A percentile compares a stretch with the other conserved stretches of the same genome.
These are phyloP conservation scores for Fusarium poae DNA, from an alignment of 2,329 filamentous ascomycete species.

Conservation along the genomic window DNA sequence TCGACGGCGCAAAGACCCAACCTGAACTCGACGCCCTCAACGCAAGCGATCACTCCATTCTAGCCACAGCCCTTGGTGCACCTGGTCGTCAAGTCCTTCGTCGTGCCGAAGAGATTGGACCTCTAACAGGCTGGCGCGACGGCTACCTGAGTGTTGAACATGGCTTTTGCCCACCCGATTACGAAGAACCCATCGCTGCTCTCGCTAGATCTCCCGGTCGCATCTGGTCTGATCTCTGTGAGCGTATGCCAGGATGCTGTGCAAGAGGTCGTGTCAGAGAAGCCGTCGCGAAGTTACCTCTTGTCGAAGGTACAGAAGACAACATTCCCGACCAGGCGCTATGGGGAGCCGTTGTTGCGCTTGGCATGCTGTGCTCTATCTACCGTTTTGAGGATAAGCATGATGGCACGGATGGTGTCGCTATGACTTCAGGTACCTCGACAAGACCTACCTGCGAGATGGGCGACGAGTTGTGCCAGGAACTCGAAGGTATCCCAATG, in stretches of 20 bases:
- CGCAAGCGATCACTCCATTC: constrained; percentile 61
- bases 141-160: constrained; percentile 56
- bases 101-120: constrained; percentile 65
- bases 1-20: constrained; percentile 53
- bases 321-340: constrained; percentile 65
- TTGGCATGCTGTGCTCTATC: constrained; percentile 67
- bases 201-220: constrained; percentile 61
- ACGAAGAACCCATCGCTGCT: constrained; percentile 62
- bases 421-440: constrained; percentile 45
- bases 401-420: constrained; percentile 65
- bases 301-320: constrained; percentile 63
- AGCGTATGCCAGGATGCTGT: constrained; percentile 66
- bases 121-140: constrained; percentile 65
- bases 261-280: constrained; percentile 64
- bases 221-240: constrained; percentile 67
- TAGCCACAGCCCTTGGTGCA: constrained; percentile 66
- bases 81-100: constrained; percentile 67
- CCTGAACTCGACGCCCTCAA: constrained; percentile 63
- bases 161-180: constrained; percentile 65
- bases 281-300: constrained; percentile 61
- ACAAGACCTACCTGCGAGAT: constrained; percentile 57
- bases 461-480: constrained; percentile 65
- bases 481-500: constrained; percentile 62
- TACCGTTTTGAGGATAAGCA: constrained; percentile 66
- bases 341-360: constrained; percentile 65